A percentile compares a stretch with the other conserved stretches of the same genome.
Evolutionary conservation across 352 stramenopile genomes (phyloP).

Genomic region (Phytophthora sansomeana): DNA sequence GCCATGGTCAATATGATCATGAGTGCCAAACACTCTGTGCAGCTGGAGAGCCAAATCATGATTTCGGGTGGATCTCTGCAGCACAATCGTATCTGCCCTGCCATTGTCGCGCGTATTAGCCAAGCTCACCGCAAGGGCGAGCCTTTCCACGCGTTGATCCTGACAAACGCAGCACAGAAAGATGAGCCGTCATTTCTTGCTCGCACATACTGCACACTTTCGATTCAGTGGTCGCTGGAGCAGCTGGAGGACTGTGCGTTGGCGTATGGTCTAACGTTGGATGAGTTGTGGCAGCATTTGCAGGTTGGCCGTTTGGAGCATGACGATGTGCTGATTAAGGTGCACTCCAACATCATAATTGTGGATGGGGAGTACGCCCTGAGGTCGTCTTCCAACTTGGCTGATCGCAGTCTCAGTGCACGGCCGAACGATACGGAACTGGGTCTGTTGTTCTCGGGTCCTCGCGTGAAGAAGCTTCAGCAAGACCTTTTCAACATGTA

Average conservation of each 20-base stretch:
- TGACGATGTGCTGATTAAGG: conserved; percentile 66
- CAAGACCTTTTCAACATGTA: conserved; percentile 81
- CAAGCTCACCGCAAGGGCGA: conserved; percentile 44
- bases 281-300: conserved; percentile 54
- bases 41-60: conserved; percentile 86
- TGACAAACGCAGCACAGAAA: conserved; percentile 81
- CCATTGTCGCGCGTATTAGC: conserved; percentile 62
- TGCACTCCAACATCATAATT: conserved; percentile 87
- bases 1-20: conserved; percentile 87
- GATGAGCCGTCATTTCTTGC: conserved; percentile 80
- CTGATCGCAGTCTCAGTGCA: conserved; percentile 76
- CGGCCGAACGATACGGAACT: conserved; percentile 78
- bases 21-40: conserved; percentile 62
- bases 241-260: conserved; percentile 65
- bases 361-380: conserved; percentile 73
- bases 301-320: conserved; percentile 58
- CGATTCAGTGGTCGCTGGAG: conserved; percentile 82
- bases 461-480: conserved; percentile 54
- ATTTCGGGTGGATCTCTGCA: conserved; percentile 76
- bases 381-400: conserved; percentile 78
- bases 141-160: conserved; percentile 66
- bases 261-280: conserved; percentile 47
- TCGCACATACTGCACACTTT: conserved; percentile 80
- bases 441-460: conserved; percentile 62
- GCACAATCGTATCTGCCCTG: conserved; percentile 78